Base-by-base conservation (phyloP, 179 eudicot genomes). In the Vitellaria paradoxa region DNA sequence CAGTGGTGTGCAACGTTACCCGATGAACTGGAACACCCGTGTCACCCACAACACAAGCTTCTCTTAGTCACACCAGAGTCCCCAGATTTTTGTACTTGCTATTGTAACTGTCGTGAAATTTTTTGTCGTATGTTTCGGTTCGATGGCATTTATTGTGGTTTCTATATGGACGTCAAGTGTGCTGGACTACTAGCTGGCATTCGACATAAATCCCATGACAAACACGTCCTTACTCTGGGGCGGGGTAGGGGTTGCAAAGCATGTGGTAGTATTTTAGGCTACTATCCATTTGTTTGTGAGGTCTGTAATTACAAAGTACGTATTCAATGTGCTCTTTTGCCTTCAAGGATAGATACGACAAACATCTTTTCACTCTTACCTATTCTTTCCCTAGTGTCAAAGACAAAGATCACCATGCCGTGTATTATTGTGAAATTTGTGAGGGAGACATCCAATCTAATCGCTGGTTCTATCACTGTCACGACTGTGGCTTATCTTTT, bases 401-500 rank as follows among this genome's bases (percentile, higher is more conserved):
- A 42, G 45, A 42, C 45, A 42, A 42, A 42, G 45, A 42, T 42
- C 45, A 42, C 5, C 45, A 2, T 5, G 45, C 5, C 3, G 6
- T 57, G 12, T 73, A 73, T 56, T 57, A 13, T 4, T 73, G 76
- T 42, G 66, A 40, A n/a, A 40, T 73, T 5, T 57, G 76, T 7
- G 66, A 59, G 20, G 6, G 11, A 0, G 53, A 73, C 3, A 20
- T 73, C 7, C 8, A 59, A 12, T n/a, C 76, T 1, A n/a, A n/a
- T 7, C 15, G 3, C 8, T 68, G 74, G 74, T 70, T 72, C 49
- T 72, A 56, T 18, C 50, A 72, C 18, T 56, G 75, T n/a, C 24
- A 15, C 0, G 45, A 42, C 3, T 9, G 75, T 3, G 26, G 37
- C 18, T 65, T 30, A 37, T 72, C 65, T 12, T 8, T 72, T 30